Evolutionary conservation across 1,284 basidiomycete species (phyloP).

Genomic region (Coniferiporia weirii): DNA sequence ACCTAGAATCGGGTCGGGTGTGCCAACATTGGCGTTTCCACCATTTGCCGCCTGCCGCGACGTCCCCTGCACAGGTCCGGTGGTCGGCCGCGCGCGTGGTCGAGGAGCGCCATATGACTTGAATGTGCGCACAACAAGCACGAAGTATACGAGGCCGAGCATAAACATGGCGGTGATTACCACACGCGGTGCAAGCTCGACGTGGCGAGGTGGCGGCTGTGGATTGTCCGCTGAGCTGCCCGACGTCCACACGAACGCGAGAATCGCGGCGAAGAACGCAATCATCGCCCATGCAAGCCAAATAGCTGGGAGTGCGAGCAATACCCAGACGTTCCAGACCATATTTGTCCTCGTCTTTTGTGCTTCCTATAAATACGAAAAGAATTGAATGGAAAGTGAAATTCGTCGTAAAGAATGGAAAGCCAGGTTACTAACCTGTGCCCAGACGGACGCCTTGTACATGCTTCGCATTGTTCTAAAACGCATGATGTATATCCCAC

Average conservation of each 20-base stretch:
- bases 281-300: slow-evolving; percentile 78
- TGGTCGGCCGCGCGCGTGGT: background rate
- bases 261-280: slow-evolving; percentile 60
- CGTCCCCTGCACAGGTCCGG: background rate
- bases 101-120: slow-evolving; percentile 43
- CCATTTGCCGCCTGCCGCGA: background rate
- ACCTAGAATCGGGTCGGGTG: background rate
- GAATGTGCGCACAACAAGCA: slow-evolving; percentile 57
- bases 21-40: background rate
- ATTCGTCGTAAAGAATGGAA: background rate
- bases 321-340: slow-evolving; percentile 78
- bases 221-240: slow-evolving; percentile 40
- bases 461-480: slow-evolving; percentile 77
- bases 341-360: slow-evolving; percentile 58
- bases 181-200: slow-evolving; percentile 50
- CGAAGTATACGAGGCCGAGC: slow-evolving; percentile 59
- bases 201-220: slow-evolving; percentile 25
- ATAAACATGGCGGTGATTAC: slow-evolving; percentile 49
- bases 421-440: slow-evolving; percentile 45
- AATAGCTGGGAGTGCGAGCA: slow-evolving; percentile 66
- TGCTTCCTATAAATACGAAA: slow-evolving; percentile 46
- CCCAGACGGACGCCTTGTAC: slow-evolving; percentile 71
- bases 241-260: slow-evolving; percentile 69
- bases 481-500: slow-evolving; percentile 70
- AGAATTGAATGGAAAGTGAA: background rate